Percentiles rank a stretch among this genome's conserved stretches.
These are phyloP conservation scores for Nicotiana rustica DNA, from an alignment of 305 asterid species.

Conservation along the genomic window DNA sequence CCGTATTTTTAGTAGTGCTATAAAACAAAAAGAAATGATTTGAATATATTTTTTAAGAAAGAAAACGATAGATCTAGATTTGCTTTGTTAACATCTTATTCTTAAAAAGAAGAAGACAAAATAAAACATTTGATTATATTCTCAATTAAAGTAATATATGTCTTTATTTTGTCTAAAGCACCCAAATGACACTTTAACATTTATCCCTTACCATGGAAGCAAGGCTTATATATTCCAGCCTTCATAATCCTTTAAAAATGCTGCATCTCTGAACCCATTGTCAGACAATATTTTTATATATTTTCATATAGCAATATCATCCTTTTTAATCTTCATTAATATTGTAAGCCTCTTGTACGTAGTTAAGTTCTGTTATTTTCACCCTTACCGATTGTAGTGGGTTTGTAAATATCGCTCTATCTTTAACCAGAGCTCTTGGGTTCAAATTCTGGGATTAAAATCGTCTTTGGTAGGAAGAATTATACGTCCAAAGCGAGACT, in stretches of 20 bases:
- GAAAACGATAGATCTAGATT: not conserved
- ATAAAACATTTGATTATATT: not conserved
- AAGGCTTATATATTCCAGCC: not conserved
- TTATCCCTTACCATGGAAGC: not conserved
- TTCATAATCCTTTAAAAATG: slow-evolving; percentile 4
- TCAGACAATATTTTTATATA: not conserved
- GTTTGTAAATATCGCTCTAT: too few relatives aligned
- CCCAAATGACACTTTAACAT: not conserved
- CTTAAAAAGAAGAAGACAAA: not conserved
- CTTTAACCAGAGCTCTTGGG: fast-evolving
- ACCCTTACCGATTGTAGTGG: too few relatives aligned
- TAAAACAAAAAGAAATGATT: too few relatives aligned
- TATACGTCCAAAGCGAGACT: too few relatives aligned
- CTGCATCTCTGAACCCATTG: not conserved
- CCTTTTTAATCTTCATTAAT: not conserved
- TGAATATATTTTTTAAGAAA: not conserved
- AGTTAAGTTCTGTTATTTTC: not conserved
- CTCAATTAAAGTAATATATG: not conserved
- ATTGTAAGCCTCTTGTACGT: not conserved
- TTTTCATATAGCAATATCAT: not conserved
- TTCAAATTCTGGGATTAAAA: too few relatives aligned
- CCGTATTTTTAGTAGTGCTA: too few relatives aligned
- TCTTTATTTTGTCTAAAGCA: not conserved
- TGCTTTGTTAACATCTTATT: not conserved
- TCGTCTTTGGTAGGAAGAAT: too few relatives aligned